Evolutionary conservation across 495 filamentous ascomycete species (phyloP), one percentile per base, ranked within the genome.

Genomic region (Tuber magnatum): DNA sequence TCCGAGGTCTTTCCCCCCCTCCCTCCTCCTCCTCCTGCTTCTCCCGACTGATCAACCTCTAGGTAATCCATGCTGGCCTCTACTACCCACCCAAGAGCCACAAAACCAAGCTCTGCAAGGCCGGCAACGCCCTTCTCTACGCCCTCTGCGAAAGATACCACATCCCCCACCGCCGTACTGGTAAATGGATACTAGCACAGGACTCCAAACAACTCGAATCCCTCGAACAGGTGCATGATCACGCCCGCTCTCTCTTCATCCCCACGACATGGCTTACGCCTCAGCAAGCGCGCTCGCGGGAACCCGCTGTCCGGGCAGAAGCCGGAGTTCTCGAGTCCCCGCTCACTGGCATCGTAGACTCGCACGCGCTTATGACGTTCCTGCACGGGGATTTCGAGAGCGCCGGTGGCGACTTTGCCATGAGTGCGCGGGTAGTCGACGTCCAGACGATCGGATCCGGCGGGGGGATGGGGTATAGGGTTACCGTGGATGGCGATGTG

Each of bases 141-240:
- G 86, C 86, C 16, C 88, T 94, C 71, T 97, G 94, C 86, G 81
- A 85, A 1, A 83, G 84, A 32, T 84, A 92, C 81, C 77, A 81
- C 56, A 91, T 98, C 72, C 90, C 91, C 0, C 87, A 94, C 85
- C 85, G 85, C 75, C 91, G 91, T 81, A 90, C 88, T 32, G 81
- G 81, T 77, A 99, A 99, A 86, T 97, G 96, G 93, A 91, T 99
- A 78, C 90, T 99, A 0, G 94, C 95, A 2, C 96, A 99, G 84
- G 90, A 88, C 70, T 84, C 85, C 14, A 84, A 85, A 51, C 92
- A 97, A 83, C 88, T 87, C 84, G 88, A 86, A 40, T 88, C 87
- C 1, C 88, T 94, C 2, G 81, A 92, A 68, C 86, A 86, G 22
- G 84, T 95, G 24, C 90, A 94, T 81, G 85, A 85, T 20, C 90